These are phyloP conservation scores for Boletellus emodensis DNA, from an alignment of 768 basidiomycete genomes.

Conservation along the genomic window DNA sequence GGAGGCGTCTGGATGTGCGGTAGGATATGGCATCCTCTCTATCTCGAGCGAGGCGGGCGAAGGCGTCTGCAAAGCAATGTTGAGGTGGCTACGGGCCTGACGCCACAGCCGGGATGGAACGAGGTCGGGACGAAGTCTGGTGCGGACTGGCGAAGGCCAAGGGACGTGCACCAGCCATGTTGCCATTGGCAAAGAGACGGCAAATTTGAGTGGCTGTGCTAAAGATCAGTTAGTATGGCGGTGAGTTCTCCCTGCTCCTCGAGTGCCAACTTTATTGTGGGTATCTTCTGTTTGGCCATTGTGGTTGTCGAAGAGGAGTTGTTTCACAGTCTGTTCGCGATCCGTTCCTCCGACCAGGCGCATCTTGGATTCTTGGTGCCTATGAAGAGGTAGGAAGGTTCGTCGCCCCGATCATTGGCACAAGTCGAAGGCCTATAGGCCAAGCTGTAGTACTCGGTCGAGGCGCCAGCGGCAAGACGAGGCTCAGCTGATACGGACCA, in stretches of 20 bases:
- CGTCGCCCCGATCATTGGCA: neutral
- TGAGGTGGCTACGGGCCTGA: slow-evolving; percentile 21
- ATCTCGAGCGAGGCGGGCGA: slow-evolving; percentile 37
- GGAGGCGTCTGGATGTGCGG: slow-evolving; percentile 26
- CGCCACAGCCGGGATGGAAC: slow-evolving; percentile 13
- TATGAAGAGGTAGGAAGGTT: slow-evolving; percentile 11
- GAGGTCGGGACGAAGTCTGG: slow-evolving; percentile 14
- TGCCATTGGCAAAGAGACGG: slow-evolving; percentile 18
- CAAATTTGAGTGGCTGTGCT: neutral
- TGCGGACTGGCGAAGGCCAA: slow-evolving; percentile 10
- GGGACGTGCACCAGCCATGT: slow-evolving; percentile 18
- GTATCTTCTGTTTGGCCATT: slow-evolving; percentile 4
- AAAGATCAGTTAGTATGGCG: neutral
- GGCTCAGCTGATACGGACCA: slow-evolving; percentile 2
- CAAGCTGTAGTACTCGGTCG: slow-evolving; percentile 17
- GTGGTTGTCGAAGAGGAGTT: slow-evolving; percentile 16
- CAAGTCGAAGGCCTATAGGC: slow-evolving; percentile 10
- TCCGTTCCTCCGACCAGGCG: slow-evolving; percentile 2
- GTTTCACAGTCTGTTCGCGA: slow-evolving; percentile 18
- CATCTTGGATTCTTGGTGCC: slow-evolving; percentile 19
- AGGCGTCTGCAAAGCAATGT: slow-evolving; percentile 23
- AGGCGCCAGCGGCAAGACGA: slow-evolving; percentile 3
- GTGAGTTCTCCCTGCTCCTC: no score
- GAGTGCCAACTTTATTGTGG: no score
- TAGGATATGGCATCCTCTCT: slow-evolving; percentile 33